phyloP scores from a whole-genome alignment of 2,329 filamentous ascomycete species.

The Colletotrichum eleusines region DNA sequence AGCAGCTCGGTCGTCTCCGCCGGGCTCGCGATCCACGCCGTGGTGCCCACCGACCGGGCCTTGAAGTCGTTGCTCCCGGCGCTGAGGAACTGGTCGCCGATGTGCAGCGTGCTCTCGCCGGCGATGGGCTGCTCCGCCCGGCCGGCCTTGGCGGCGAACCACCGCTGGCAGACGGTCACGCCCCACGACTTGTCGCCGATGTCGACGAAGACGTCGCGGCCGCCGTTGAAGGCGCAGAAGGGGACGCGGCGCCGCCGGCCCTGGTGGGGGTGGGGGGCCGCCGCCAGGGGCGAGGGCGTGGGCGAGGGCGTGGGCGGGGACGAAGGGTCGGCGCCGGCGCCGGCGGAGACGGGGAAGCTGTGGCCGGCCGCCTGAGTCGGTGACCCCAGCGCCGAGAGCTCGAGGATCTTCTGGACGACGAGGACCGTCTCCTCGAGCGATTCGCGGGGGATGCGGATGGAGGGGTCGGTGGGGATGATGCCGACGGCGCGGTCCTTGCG shows the following conservation, averaged over 20 bases:
- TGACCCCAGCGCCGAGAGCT: conserved; percentile 72
- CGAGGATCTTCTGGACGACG: conserved; percentile 91
- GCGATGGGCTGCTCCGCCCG: conserved; percentile 65
- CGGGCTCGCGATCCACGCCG: conserved; percentile 96
- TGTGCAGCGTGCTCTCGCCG: conserved; percentile 86
- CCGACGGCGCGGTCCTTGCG: conserved; percentile 91
- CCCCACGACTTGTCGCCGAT: conserved; percentile 99
- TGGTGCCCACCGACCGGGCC: conserved; percentile 89
- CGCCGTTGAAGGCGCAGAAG: conserved; percentile 98
- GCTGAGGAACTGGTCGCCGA: conserved; percentile 96
- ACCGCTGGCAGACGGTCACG: conserved; percentile 90
- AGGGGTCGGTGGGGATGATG: conserved; percentile 74
- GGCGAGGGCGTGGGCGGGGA: conserved; percentile 8
- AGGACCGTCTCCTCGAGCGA: conserved; percentile 95
- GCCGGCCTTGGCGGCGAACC: conserved; percentile 74
- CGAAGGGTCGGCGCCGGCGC: too few species aligned
- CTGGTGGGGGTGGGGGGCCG: too few species aligned
- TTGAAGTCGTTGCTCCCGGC: conserved; percentile 98
- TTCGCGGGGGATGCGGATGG: conserved; percentile 82
- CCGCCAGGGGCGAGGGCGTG: not conserved
- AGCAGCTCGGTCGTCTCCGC: conserved; percentile 89
- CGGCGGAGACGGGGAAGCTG: not conserved
- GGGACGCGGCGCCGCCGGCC: conserved; percentile 65
- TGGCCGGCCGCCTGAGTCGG: conserved; percentile 46
- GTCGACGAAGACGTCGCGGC: conserved; percentile 97